These are phyloP conservation scores for Chaetoceros tenuissimus DNA, from an alignment of 108 stramenopile genomes.

Conservation along the genomic window DNA sequence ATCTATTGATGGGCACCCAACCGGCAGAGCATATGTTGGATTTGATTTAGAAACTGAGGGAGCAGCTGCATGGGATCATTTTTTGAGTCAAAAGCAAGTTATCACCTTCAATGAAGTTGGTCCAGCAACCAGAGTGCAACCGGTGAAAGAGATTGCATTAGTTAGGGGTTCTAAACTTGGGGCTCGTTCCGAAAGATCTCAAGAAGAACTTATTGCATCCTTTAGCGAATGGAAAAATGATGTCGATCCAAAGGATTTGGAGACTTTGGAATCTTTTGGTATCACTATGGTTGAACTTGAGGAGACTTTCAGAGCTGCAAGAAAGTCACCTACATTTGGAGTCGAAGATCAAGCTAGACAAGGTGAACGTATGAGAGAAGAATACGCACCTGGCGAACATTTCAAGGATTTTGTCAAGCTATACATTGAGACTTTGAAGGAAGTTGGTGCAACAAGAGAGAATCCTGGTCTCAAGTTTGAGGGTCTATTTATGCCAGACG, in stretches of 20 bases:
- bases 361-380: slow-evolving; percentile 46
- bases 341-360: slow-evolving; percentile 57
- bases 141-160: slow-evolving; percentile 33
- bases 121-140: slow-evolving; percentile 18
- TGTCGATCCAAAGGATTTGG: slow-evolving; percentile 67
- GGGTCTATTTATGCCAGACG: slow-evolving; percentile 51
- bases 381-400: slow-evolving; percentile 37
- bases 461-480: slow-evolving; percentile 62
- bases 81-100: neutral
- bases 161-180: slow-evolving; percentile 8
- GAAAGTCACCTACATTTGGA: slow-evolving; percentile 63
- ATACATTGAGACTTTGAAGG: slow-evolving; percentile 37
- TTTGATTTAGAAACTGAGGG: slow-evolving; percentile 73
- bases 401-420: slow-evolving; percentile 27
- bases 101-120: slow-evolving; percentile 20
- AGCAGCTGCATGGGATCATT: slow-evolving; percentile 33
- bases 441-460: slow-evolving; percentile 27
- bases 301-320: slow-evolving; percentile 54
- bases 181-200: slow-evolving; percentile 35
- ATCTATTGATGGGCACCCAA: slow-evolving; percentile 48
- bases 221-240: slow-evolving; percentile 72
- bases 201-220: slow-evolving; percentile 57
- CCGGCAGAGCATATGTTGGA: slow-evolving; percentile 73
- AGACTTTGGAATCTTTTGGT: slow-evolving; percentile 40
- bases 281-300: slow-evolving; percentile 53